Evolutionary conservation across 768 basidiomycete species (phyloP).

Genomic region (Pisolithus orientalis): DNA sequence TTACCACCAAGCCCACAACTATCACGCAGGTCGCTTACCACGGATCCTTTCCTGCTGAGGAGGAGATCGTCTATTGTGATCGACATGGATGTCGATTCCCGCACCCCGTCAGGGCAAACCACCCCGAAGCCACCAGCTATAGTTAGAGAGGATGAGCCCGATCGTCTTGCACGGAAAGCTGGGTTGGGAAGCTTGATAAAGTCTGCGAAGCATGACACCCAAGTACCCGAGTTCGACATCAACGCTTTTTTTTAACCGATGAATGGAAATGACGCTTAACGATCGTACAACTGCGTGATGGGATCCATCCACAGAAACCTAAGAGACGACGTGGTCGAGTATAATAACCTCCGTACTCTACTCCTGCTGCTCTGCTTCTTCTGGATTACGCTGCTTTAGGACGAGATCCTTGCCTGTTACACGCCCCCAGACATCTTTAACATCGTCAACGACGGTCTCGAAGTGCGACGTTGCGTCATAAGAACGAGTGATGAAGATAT

Average conservation of each 20-base stretch:
- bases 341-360: constrained; percentile 14
- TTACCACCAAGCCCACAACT: constrained; percentile 38
- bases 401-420: constrained; percentile 72
- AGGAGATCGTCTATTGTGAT: constrained; percentile 76
- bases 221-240: constrained; percentile 88
- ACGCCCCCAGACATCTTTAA: constrained; percentile 92
- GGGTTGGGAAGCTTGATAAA: constrained; percentile 83
- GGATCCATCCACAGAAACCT: background rate
- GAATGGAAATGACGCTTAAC: background rate
- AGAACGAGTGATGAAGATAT: constrained; percentile 94
- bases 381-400: constrained; percentile 82
- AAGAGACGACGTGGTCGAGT: background rate
- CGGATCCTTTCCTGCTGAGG: constrained; percentile 44
- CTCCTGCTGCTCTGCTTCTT: constrained; percentile 39
- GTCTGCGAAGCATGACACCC: constrained; percentile 82
- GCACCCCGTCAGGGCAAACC: constrained; percentile 48
- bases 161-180: constrained; percentile 59
- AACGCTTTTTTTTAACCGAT: constrained; percentile 54
- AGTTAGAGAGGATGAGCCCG: constrained; percentile 42
- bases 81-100: constrained; percentile 76
- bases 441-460: constrained; percentile 97
- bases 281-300: background rate
- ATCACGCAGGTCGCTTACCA: constrained; percentile 40
- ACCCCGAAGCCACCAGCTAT: constrained; percentile 39
- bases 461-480: constrained; percentile 99